phyloP scores from a whole-genome alignment of 352 stramenopile species.

The Peronosclerospora sorghi region DNA sequence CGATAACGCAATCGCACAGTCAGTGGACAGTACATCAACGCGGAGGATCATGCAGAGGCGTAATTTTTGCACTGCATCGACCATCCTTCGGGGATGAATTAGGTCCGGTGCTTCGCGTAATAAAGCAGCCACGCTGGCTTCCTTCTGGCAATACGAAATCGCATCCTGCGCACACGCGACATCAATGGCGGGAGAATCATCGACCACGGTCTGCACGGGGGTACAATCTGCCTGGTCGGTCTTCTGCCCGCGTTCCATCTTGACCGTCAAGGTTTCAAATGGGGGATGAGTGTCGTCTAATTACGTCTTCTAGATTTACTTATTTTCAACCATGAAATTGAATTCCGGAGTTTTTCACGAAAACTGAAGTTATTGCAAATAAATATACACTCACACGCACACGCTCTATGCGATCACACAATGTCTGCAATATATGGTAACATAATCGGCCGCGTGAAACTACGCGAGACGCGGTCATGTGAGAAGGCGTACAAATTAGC shows the following conservation, averaged over 20 bases:
- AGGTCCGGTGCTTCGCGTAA: slow-evolving; percentile 21
- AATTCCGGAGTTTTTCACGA: no score
- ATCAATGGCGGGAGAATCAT: not conserved
- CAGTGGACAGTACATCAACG: slow-evolving; percentile 37
- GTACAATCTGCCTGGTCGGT: not conserved
- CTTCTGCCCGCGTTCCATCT: not conserved
- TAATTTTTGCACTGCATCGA: slow-evolving; percentile 29
- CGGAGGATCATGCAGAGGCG: slow-evolving; percentile 45
- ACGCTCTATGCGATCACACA: no score
- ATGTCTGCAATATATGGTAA: no score
- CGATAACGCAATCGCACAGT: slow-evolving; percentile 38
- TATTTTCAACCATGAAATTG: no score
- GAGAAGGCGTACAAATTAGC: no score
- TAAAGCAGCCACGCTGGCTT: slow-evolving; percentile 41
- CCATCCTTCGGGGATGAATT: slow-evolving; percentile 25
- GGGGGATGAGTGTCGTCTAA: no score
- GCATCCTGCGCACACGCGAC: slow-evolving; percentile 32
- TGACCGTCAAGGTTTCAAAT: no score
- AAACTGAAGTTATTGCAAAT: no score
- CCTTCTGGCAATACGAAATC: slow-evolving; percentile 28
- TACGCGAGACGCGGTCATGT: no score
- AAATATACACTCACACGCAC: no score
- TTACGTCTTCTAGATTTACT: no score
- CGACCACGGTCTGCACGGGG: not conserved
- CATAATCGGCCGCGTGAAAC: no score